Conservation (phyloP, 1,284 basidiomycete genomes). For the Amylostereum areolatum region DNA sequence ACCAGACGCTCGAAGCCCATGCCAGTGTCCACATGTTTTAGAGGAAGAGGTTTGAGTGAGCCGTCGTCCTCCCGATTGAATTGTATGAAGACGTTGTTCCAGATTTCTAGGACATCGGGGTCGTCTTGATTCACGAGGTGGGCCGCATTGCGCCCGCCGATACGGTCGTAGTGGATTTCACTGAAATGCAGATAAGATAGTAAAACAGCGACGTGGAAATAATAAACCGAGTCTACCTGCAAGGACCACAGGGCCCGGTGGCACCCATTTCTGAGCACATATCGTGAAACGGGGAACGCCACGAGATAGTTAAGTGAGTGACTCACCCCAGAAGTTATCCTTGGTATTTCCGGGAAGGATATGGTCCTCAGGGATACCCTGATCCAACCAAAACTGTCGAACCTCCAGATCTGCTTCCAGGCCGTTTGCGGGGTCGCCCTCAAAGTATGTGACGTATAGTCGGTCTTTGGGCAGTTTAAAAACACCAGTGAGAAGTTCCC, state of each 20-base stretch:
- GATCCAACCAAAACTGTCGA: conserved; percentile 79
- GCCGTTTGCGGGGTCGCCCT: conserved; percentile 85
- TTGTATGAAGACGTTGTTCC: conserved; percentile 99
- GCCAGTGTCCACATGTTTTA: conserved; percentile 96
- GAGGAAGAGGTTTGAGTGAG: conserved; percentile 75
- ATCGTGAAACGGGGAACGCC: conserved; percentile 3
- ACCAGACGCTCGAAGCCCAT: conserved; percentile 99
- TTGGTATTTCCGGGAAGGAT: conserved; percentile 93
- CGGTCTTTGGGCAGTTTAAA: conserved; percentile 88
- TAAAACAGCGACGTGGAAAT: background rate
- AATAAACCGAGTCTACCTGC: conserved; percentile 51
- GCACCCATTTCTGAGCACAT: conserved; percentile 85
- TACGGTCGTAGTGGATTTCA: conserved; percentile 95
- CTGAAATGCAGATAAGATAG: conserved; percentile 31
- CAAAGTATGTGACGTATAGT: conserved; percentile 97
- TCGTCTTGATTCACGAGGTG: conserved; percentile 93
- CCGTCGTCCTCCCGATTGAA: conserved; percentile 94
- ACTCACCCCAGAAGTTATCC: conserved; percentile 97
- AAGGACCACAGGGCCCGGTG: conserved; percentile 96
- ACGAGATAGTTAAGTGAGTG: conserved; percentile 10
- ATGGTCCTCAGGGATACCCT: conserved; percentile 86
- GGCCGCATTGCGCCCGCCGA: conserved; percentile 90
- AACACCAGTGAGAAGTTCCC: conserved; percentile 89
- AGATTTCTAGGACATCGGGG: conserved; percentile 95
- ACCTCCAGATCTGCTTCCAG: conserved; percentile 88